Conservation (phyloP, 176 grass and related monocot genomes). For the Carex pumila region DNA sequence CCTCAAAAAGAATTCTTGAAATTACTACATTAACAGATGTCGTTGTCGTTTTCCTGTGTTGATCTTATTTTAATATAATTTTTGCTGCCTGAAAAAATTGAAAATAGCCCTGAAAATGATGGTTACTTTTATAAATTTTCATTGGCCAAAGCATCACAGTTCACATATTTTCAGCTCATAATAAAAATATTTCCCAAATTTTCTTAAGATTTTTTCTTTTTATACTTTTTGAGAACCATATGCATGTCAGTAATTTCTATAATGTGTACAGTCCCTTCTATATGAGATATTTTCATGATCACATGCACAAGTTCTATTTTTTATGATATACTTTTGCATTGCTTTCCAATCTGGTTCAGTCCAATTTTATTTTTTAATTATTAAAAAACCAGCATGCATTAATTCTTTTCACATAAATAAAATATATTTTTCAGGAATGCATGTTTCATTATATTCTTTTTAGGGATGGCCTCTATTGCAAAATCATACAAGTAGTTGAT, state of each 20-base stretch:
- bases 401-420: not conserved
- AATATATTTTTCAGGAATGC: not conserved
- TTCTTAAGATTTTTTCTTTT: not conserved
- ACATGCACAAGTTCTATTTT: not conserved
- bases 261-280: not conserved
- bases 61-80: not conserved
- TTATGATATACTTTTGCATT: not conserved
- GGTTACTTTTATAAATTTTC: not conserved
- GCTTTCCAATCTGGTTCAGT: not conserved
- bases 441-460: not conserved
- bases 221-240: not conserved
- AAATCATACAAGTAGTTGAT: not conserved
- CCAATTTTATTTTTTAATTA: not conserved
- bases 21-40: not conserved
- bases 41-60: not conserved
- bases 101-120: conserved; percentile 4
- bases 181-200: not conserved
- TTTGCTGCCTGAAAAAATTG: not conserved
- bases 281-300: not conserved
- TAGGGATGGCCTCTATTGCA: not conserved
- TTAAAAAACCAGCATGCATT: not conserved
- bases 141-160: not conserved
- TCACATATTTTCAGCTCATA: not conserved
- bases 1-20: not conserved
- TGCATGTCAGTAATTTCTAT: not conserved